Base-by-base conservation (phyloP, 2,329 filamentous ascomycete species). In the Penicillium sp. region DNA sequence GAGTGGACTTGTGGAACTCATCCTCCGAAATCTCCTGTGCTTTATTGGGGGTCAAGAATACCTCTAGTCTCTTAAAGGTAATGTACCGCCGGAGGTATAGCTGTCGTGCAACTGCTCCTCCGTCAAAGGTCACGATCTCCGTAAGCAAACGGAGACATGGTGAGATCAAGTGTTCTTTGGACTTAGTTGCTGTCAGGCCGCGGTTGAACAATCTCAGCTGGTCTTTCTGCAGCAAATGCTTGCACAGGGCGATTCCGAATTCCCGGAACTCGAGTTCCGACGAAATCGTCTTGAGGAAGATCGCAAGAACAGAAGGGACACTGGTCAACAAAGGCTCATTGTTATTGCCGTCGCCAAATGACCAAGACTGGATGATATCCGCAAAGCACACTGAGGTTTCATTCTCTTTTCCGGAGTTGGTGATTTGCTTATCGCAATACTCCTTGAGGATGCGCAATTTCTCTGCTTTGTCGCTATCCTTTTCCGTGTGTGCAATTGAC, bases 341-440 rank as follows among this genome's bases (percentile, higher is more conserved):
- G 68, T 90, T 90, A 61, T 85, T 85, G 69, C 90, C 86, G 31
- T 86, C 85, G 4, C 89, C 91, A 75, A 89, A 91, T 46, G 85
- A 86, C 93, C 93, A 97, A 56, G 86, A 91, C 65, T 95, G 89
- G 75, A 95, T 89, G 38, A 97, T 77, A 65, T 96, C 90, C 2
- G 82, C 77, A 31, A 97, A 82, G 63, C 87, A 90, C 25, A 86
- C 78, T 7, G 82, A 78, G 50, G 83, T 79, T 50, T 83, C 81
- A 37, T 85, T 83, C 32, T 77, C 76, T 18, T 72, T 68, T 48
- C 64, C 68, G 16, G 72, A 74, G 57, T 72, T 72, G 18, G 78
- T 76, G 56, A 78, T 80, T 66, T 86, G 82, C 42, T 79, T 76
- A 42, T 85, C 81, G 57, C 77, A 76, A 60, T 78, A 80, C 39